Evolutionary conservation across 768 basidiomycete species (phyloP).

Genomic region (Rhizopogon vinicolor): DNA sequence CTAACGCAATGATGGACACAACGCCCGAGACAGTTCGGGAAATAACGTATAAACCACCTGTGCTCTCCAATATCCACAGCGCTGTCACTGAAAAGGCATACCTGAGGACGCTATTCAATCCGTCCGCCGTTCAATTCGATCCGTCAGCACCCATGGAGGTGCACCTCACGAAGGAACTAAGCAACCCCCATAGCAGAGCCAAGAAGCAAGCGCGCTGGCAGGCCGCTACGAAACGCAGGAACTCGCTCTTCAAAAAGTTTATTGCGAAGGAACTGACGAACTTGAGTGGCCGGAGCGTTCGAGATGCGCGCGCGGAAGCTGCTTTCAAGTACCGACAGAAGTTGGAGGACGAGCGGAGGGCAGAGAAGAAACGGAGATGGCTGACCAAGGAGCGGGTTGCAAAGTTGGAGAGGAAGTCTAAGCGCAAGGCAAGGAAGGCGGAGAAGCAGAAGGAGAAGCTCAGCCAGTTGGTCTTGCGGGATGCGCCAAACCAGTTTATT

Average conservation of each 20-base stretch:
- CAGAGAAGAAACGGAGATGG: slow-evolving; percentile 56
- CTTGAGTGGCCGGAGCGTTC: slow-evolving; percentile 53
- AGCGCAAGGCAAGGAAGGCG: slow-evolving; percentile 40
- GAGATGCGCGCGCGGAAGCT: slow-evolving; percentile 70
- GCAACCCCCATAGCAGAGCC: slow-evolving; percentile 79
- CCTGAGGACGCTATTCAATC: slow-evolving; percentile 47
- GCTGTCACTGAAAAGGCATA: slow-evolving; percentile 51
- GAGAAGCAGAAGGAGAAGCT: slow-evolving; percentile 50
- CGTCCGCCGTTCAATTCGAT: slow-evolving; percentile 38
- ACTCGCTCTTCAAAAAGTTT: slow-evolving; percentile 48
- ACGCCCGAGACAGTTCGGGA: slow-evolving; percentile 51
- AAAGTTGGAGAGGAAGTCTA: slow-evolving; percentile 28
- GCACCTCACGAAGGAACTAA: slow-evolving; percentile 62
- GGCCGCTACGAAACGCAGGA: slow-evolving; percentile 42
- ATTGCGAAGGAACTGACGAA: slow-evolving; percentile 49
- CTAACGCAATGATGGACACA: slow-evolving; percentile 58
- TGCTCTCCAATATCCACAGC: slow-evolving; percentile 38
- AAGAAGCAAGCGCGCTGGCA: slow-evolving; percentile 81
- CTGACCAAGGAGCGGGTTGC: slow-evolving; percentile 34
- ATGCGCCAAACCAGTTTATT: slow-evolving; percentile 57
- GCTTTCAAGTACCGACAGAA: slow-evolving; percentile 67
- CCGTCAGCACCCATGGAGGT: slow-evolving; percentile 59
- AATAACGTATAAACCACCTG: slow-evolving; percentile 68
- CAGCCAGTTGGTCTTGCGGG: slow-evolving; percentile 45
- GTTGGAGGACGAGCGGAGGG: slow-evolving; percentile 53